These are phyloP conservation scores for Balakata baccata DNA, from an alignment of 345 rosid species.

Conservation along the genomic window DNA sequence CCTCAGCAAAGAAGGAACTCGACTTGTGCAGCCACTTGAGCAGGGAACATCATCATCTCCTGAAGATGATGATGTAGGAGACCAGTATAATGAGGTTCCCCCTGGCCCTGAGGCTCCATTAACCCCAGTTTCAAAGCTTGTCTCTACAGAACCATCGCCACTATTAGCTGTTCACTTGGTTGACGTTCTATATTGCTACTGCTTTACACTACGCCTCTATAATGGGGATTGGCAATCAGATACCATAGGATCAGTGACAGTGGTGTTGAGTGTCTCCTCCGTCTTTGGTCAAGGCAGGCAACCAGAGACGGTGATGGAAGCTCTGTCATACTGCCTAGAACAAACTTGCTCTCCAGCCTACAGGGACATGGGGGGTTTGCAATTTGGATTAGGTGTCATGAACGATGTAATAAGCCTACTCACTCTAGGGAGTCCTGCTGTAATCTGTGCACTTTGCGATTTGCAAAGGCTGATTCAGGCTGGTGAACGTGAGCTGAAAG, in stretches of 20 bases:
- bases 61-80: conserved; percentile 20
- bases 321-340: conserved; percentile 62
- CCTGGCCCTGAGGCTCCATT: conserved; percentile 66
- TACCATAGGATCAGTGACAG: conserved; percentile 57
- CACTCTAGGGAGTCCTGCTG: conserved; percentile 52
- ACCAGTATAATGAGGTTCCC: conserved; percentile 49
- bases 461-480: conserved; percentile 61
- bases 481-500: conserved; percentile 48
- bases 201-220: conserved; percentile 76
- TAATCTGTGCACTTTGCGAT: conserved; percentile 68
- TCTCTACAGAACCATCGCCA: conserved; percentile 64
- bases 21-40: conserved; percentile 50
- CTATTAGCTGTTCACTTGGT: conserved; percentile 66
- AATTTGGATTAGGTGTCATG: conserved; percentile 57
- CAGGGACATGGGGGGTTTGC: conserved; percentile 66
- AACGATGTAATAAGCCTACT: conserved; percentile 55
- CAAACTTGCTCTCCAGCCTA: conserved; percentile 74
- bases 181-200: conserved; percentile 66
- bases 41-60: conserved; percentile 23
- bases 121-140: conserved; percentile 51
- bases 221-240: conserved; percentile 89
- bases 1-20: conserved; percentile 60
- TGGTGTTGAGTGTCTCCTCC: conserved; percentile 53
- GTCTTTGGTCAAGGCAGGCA: conserved; percentile 64
- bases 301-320: conserved; percentile 63